Base-by-base conservation (phyloP, 2,329 filamentous ascomycete genomes). In the Sporothrix brasiliensis region DNA sequence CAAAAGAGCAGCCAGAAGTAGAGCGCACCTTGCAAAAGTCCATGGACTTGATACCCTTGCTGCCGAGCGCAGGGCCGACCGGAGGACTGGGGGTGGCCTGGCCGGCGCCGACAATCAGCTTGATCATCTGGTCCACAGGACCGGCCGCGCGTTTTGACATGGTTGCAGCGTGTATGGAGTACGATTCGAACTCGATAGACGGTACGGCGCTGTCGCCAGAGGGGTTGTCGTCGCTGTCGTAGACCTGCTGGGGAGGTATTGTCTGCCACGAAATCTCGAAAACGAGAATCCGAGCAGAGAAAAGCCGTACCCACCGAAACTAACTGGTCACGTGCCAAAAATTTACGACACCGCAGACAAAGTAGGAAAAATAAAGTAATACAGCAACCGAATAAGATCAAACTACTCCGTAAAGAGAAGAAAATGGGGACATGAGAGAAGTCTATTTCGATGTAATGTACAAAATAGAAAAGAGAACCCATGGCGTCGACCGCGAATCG, bases 11-110 rank as follows among this genome's bases (percentile, higher is more conserved):
- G 30, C 34, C 30, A 21, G 3, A n/a, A 49, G 13, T 27, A 34
- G 5, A 63, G 54, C 41, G 6, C 14, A 97, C 94, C 87, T 98
- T 98, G 89, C 95, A 98, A 80, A 98, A 99, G 82, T 99, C 95
- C 91, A 99, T 99, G 71, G 92, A 96, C 85, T 99, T 99, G 73
- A 99, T 92, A 85, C 95, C 95, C 85, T 97, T 98, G 80, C 91
- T 94, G 83, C 95, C 95, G 74, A 99, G 87, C 69, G 95, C 95
- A 71, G 95, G 95, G 85, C 95, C 95, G 77, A 99, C 94, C 4
- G 95, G 95, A 47, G 95, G 95, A 82, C 93, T 96, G 41, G 95
- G 95, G 77, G 90, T 94, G 72, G 95, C 95, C 81, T 97, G 93
- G 34, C 95, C 95, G 70, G 95, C 95, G 77, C 94, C 95, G 73